Percentiles rank a stretch among this genome's conserved stretches.
phyloP scores from a whole-genome alignment of 1,284 basidiomycete genomes.

The Ceraceosorus guamensis region DNA sequence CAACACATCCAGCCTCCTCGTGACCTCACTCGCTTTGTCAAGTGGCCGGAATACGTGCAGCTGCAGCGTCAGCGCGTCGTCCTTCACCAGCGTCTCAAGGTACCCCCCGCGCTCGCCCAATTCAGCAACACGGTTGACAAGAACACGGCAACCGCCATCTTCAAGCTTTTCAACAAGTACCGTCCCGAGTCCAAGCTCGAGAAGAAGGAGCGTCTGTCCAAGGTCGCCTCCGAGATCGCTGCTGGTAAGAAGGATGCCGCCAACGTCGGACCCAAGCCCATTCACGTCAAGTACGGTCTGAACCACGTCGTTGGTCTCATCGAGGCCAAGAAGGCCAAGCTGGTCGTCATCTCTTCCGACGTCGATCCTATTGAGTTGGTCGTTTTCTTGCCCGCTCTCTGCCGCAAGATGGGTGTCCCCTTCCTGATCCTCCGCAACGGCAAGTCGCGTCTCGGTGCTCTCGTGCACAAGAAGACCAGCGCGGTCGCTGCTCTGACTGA shows the following conservation, averaged over 20 bases:
- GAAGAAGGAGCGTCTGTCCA: constrained; percentile 88
- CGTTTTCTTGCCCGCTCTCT: constrained; percentile 91
- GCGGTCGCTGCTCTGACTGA: constrained; percentile 86
- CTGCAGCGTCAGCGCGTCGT: constrained; percentile 98
- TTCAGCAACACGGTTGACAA: constrained; percentile 98
- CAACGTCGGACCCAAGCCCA: constrained; percentile 65
- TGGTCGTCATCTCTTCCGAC: constrained; percentile 95
- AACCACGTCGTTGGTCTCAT: constrained; percentile 94
- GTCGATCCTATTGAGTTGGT: constrained; percentile 94
- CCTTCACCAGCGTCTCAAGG: constrained; percentile 95
- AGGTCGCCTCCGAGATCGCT: constrained; percentile 66
- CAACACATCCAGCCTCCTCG: constrained; percentile 85
- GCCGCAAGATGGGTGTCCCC: constrained; percentile 97
- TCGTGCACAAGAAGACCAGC: constrained; percentile 96
- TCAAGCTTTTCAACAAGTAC: constrained; percentile 95
- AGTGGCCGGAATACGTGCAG: constrained; percentile 98
- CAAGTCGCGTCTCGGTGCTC: constrained; percentile 91
- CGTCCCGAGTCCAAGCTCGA: constrained; percentile 90
- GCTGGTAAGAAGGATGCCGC: constrained; percentile 54
- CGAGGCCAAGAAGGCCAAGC: constrained; percentile 85
- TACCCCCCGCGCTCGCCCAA: constrained; percentile 94
- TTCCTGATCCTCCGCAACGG: constrained; percentile 93
- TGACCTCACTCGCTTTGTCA: constrained; percentile 95
- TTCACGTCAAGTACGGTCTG: constrained; percentile 92
- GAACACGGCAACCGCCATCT: constrained; percentile 96